Conservation (phyloP, 2,329 filamentous ascomycete species). For the Penicillium sp. region DNA sequence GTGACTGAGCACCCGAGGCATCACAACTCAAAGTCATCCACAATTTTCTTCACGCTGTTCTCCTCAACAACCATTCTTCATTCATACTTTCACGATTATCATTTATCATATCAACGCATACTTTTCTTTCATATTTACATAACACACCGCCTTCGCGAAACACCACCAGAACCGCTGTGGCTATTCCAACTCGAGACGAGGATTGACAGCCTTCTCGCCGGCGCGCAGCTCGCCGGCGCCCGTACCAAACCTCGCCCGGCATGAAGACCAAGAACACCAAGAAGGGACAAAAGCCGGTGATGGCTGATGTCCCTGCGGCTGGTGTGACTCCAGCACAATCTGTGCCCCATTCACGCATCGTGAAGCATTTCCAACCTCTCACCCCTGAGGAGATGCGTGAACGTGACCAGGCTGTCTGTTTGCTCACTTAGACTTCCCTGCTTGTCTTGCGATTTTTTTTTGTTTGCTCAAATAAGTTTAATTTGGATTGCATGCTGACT, state of each 20-base stretch:
- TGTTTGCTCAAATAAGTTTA: not conserved
- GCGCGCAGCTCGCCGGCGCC: not conserved
- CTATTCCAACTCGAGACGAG: not conserved
- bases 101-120: not conserved
- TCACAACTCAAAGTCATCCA: not conserved
- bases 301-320: not conserved
- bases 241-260: not conserved
- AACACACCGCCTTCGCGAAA: not conserved
- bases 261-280: not conserved
- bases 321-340: not conserved
- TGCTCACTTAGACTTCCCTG: not conserved
- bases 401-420: not conserved
- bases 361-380: not conserved
- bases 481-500: not conserved
- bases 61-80: not conserved
- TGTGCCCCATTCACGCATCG: not conserved
- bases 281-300: not conserved
- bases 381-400: not conserved
- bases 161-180: not conserved
- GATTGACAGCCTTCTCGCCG: not conserved
- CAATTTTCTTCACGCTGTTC: not conserved
- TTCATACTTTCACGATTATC: not conserved
- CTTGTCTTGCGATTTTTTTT: not conserved
- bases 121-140: not conserved
- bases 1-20: not conserved